Evolutionary conservation across 768 basidiomycete genomes (phyloP).

Genomic region (Tephrocybe sp.): DNA sequence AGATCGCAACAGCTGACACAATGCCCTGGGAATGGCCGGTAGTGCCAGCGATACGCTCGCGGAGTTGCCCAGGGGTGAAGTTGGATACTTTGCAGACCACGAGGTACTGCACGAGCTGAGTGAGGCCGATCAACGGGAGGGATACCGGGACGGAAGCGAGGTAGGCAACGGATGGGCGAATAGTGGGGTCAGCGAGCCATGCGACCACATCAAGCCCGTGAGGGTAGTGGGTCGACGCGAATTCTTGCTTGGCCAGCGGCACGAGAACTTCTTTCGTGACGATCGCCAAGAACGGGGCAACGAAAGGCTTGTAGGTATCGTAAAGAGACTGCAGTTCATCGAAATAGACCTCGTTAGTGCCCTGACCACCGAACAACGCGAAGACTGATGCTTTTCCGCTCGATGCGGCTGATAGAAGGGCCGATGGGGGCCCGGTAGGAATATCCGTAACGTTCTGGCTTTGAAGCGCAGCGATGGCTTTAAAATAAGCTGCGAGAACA

Average conservation of each 20-base stretch:
- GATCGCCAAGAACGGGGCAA: constrained; percentile 65
- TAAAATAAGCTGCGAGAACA: constrained; percentile 79
- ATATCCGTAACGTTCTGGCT: constrained; percentile 51
- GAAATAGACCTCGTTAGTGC: constrained; percentile 97
- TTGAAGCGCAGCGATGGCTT: constrained; percentile 70
- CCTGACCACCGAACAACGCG: constrained; percentile 97
- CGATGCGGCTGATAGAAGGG: constrained; percentile 63
- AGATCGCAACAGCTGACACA: constrained; percentile 88
- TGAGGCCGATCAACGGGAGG: constrained; percentile 93
- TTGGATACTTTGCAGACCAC: constrained; percentile 74
- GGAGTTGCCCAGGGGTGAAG: constrained; percentile 78
- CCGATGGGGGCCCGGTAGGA: constrained; percentile 61
- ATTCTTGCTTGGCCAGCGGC: constrained; percentile 64
- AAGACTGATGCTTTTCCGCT: constrained; percentile 75
- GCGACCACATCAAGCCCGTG: constrained; percentile 79
- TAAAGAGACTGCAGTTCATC: constrained; percentile 92
- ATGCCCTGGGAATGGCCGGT: constrained; percentile 99
- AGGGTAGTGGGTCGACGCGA: constrained; percentile 65
- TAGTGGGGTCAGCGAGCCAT: constrained; percentile 74
- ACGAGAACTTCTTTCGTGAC: constrained; percentile 67
- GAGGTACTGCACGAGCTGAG: constrained; percentile 93
- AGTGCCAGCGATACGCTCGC: constrained; percentile 73
- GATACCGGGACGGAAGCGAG: constrained; percentile 93
- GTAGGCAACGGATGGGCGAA: constrained; percentile 81
- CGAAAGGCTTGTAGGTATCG: constrained; percentile 89